Conservation (phyloP, 768 basidiomycete species). For the Lentinula guzmanii region DNA sequence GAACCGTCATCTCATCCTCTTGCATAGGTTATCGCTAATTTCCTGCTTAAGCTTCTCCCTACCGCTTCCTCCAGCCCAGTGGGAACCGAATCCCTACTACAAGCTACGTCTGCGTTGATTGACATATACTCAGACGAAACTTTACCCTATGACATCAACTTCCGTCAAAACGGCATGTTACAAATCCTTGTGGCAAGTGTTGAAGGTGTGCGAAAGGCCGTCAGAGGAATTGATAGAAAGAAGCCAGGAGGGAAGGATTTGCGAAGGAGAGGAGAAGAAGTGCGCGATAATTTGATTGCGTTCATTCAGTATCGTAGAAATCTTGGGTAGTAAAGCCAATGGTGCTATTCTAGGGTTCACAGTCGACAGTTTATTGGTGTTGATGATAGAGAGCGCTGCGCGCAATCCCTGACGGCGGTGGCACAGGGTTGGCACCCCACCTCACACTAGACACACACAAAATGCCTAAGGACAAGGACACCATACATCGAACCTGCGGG, state of each 20-base stretch:
- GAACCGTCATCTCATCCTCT: background rate
- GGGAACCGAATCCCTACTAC: constrained; percentile 67
- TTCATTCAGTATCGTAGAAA: constrained; percentile 70
- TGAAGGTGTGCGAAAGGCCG: constrained; percentile 55
- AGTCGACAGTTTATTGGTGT: too few species aligned
- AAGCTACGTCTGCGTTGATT: constrained; percentile 76
- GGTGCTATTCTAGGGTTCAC: too few species aligned
- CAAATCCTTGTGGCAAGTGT: constrained; percentile 50
- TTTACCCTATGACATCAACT: constrained; percentile 75
- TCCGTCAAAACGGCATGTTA: constrained; percentile 56
- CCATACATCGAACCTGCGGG: too few species aligned
- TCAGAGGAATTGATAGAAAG: constrained; percentile 60
- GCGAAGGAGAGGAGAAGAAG: constrained; percentile 64
- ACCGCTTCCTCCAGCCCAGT: constrained; percentile 32
- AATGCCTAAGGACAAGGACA: too few species aligned
- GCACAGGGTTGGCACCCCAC: too few species aligned
- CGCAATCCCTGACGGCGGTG: too few species aligned
- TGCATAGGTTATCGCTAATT: constrained; percentile 54
- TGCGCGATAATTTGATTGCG: constrained; percentile 67
- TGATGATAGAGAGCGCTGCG: too few species aligned
- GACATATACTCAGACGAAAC: constrained; percentile 92
- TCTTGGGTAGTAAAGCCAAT: constrained; percentile 32
- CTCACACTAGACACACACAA: too few species aligned
- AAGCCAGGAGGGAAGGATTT: constrained; percentile 64
- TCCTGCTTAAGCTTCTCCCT: constrained; percentile 61